Evolutionary conservation across 306 rosid genomes (phyloP), one percentile per base, ranked within the genome.

Genomic region (Acacia acuminata): DNA sequence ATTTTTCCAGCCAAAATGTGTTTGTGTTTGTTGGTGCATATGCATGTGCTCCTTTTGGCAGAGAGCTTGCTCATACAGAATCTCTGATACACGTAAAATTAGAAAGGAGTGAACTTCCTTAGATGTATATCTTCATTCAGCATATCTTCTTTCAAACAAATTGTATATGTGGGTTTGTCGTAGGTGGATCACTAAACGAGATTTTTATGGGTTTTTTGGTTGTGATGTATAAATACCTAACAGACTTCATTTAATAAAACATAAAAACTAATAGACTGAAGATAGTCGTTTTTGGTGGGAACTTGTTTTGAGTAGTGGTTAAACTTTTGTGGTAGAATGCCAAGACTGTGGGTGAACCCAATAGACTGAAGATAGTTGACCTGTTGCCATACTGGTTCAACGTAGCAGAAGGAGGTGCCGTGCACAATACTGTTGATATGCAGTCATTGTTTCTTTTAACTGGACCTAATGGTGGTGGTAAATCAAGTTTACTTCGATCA

Each of bases 381-480:
- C 86, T 96, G 77, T 90, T 90, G 32, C 99, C 99, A 13, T 96
- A 96, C 79, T 96, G 98, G 99, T 88, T 96, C 79, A 89, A 96
- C 84, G 83, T 71, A 32, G 89, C 92, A 48, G 97, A 86, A 87
- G 99, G 98, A 55, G 90, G 93, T 65, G 90, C 93, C 58, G 99
- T 96, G 71, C 91, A 84, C 76, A 96, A 96, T 83, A 88, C 88
- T 22, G 94, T 96, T 65, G 96, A 91, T 86, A 93, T 96, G 98
- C 90, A 91, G 30, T 93, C 97, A 32, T 88, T 96, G 55, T 88
- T 90, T 86, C 98, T 96, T 72, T 88, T 96, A 91, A 96, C 99
- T 10, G 98, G 99, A 77, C 99, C 98, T 45, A 96, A 96, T 90
- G 99, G 99, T 42, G 99, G 99, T 72, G 98, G 99, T 73, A 96